Base-by-base conservation (phyloP, 2,329 filamentous ascomycete genomes). In the Phyllosticta paracitricarpa region DNA sequence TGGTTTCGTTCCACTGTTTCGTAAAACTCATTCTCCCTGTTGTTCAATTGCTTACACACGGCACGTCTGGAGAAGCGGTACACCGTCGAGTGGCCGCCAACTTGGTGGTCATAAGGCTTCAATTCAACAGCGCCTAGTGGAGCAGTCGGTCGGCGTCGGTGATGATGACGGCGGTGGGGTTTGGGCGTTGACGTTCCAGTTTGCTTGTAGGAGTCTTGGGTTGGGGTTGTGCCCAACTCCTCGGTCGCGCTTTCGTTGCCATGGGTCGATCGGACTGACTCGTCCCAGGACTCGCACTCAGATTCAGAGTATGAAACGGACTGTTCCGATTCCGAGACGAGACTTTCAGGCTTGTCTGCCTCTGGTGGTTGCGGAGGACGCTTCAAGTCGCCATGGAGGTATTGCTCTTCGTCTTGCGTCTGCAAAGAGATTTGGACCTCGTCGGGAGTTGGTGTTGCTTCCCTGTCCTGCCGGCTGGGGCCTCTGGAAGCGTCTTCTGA, bases 21-120 rank as follows among this genome's bases (percentile, higher is more conserved):
- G 74, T 99, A 99, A 72, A 99, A 99, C 76, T 96, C 91, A 75
- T 99, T 99, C 72, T 99, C 94, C 69, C 93, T 84, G 73, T 96
- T 99, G 74, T 96, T 99, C 70, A 99, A 83, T 76, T 97, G 91
- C 76, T 99, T 99, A 81, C 94, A 99, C 10, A 99, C 92, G 61
- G 94, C 94, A 68, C 92, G 85, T 66, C 91, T 87, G 19, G 94
- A 97, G 72, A 99, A 97, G 52, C 93, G 88, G 83, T 96, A 99
- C 40, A 99, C 83, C 0, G 93, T 97, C 6, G 91, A 97, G 73
- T 99, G 94, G 0, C 94, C 94, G 62, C 94, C 94, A 61, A 99
- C 94, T 75, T 99, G 94, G 75, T 99, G 94, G 66, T 91, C 90
- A 76, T 97, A 99, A 1, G 94, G 94, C 69, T 97, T 96, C 63